phyloP scores from a whole-genome alignment of 163 green algal species.

The Prototheca stagnorum region DNA sequence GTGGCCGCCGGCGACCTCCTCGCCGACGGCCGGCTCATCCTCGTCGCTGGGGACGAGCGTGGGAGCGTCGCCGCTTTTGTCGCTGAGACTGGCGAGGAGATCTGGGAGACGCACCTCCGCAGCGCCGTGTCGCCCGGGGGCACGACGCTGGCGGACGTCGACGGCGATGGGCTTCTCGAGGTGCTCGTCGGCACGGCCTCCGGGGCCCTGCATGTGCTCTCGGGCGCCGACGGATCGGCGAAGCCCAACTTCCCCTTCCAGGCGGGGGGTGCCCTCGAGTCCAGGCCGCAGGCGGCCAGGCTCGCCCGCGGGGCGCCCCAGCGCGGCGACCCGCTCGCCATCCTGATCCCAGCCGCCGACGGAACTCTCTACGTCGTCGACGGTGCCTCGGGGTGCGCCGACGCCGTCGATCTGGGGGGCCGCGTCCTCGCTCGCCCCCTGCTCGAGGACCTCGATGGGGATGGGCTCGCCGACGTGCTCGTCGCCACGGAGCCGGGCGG shows the following conservation, averaged over 20 bases:
- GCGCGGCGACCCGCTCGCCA: neutral
- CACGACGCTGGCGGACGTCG: conserved; percentile 60
- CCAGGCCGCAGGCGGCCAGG: conserved; percentile 16
- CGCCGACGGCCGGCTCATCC: conserved; percentile 68
- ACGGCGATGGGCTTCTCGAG: conserved; percentile 82
- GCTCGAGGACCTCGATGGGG: conserved; percentile 72
- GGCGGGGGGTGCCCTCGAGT: neutral
- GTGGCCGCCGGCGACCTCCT: conserved; percentile 77
- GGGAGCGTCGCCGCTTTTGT: conserved; percentile 77
- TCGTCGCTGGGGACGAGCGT: conserved; percentile 65
- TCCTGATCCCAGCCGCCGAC: conserved; percentile 75
- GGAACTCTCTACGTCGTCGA: conserved; percentile 85
- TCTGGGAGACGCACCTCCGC: conserved; percentile 83
- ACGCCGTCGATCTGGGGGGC: conserved; percentile 84
- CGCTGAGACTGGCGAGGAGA: conserved; percentile 46
- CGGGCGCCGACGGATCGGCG: conserved; percentile 30
- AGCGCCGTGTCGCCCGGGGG: conserved; percentile 22
- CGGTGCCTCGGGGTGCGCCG: conserved; percentile 44
- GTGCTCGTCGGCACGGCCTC: conserved; percentile 65
- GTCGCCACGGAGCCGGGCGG: conserved; percentile 90
- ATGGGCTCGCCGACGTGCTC: conserved; percentile 71
- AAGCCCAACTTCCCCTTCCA: conserved; percentile 65
- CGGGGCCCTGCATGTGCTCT: conserved; percentile 65
- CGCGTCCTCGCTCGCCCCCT: conserved; percentile 63
- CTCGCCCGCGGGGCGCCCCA: conserved; percentile 3